phyloP scores from a whole-genome alignment of 2,329 filamentous ascomycete species.

The Penicillium sp. region DNA sequence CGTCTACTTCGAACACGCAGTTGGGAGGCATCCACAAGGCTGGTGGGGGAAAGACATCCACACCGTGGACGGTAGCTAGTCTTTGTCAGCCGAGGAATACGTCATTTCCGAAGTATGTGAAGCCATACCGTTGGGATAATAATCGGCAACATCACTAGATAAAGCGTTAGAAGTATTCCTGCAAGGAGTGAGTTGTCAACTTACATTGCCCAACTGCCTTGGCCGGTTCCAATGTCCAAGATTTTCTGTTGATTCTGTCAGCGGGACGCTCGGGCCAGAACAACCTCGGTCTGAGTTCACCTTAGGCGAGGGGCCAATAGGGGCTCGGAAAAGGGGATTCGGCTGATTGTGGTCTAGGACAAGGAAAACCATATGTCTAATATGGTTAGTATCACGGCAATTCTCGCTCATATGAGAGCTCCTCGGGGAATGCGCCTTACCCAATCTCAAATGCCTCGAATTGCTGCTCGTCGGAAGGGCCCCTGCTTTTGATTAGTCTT shows the following conservation, averaged over 20 bases:
- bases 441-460: conserved; percentile 22
- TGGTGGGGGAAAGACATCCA: conserved; percentile 26
- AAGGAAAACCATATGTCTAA: conserved; percentile 18
- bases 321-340: conserved; percentile 19
- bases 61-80: conserved; percentile 17
- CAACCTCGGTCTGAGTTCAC: conserved; percentile 3
- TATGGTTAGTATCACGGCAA: neutral
- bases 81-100: neutral
- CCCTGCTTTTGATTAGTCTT: conserved; percentile 6
- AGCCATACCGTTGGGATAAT: conserved; percentile 4
- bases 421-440: conserved; percentile 3
- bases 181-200: neutral
- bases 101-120: neutral
- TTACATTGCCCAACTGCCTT: conserved; percentile 22
- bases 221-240: conserved; percentile 20
- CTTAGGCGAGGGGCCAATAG: conserved; percentile 15
- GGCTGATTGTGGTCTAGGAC: conserved; percentile 16
- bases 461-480: conserved; percentile 22
- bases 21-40: conserved; percentile 28
- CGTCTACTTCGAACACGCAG: conserved; percentile 29
- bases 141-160: conserved; percentile 11
- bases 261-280: neutral
- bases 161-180: neutral
- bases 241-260: conserved; percentile 8
- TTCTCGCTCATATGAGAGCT: neutral